A percentile compares a stretch with the other conserved stretches of the same genome.
Evolutionary conservation across 768 basidiomycete species (phyloP).

Genomic region (Ramaria sp.): DNA sequence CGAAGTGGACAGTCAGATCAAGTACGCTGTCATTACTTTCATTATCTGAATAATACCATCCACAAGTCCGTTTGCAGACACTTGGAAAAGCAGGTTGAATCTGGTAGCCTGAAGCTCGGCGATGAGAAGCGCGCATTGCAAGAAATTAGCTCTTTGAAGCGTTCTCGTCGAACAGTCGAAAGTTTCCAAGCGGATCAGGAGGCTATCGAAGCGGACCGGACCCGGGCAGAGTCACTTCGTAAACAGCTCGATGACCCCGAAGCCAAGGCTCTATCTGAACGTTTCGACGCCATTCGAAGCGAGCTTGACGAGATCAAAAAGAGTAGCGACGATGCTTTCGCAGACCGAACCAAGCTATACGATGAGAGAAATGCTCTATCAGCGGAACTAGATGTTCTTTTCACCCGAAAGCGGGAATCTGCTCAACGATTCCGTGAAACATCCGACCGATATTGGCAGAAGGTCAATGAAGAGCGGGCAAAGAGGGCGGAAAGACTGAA

Average conservation of each 20-base stretch:
- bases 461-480: constrained; percentile 82
- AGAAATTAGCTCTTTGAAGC: constrained; percentile 70
- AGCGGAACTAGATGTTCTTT: constrained; percentile 57
- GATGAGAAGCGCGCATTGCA: constrained; percentile 94
- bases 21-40: constrained; percentile 36
- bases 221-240: constrained; percentile 63
- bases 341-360: constrained; percentile 69
- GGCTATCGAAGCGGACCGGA: constrained; percentile 69
- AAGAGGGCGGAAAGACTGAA: constrained; percentile 69
- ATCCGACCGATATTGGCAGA: constrained; percentile 72
- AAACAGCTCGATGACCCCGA: constrained; percentile 88
- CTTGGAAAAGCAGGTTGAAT: constrained; percentile 85
- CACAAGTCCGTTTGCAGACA: constrained; percentile 33
- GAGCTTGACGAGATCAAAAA: constrained; percentile 83
- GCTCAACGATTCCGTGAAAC: constrained; percentile 63
- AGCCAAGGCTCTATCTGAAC: constrained; percentile 65
- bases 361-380: constrained; percentile 76
- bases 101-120: constrained; percentile 81
- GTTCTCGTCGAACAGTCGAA: constrained; percentile 67
- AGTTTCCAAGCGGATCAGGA: constrained; percentile 70
- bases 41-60: not conserved
- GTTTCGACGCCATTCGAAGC: constrained; percentile 69
- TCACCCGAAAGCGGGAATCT: constrained; percentile 67
- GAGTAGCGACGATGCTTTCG: constrained; percentile 76
- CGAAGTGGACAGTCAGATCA: constrained; percentile 81